Conservation (phyloP, 2,329 filamentous ascomycete genomes). For the Stagonosporopsis tanaceti region DNA sequence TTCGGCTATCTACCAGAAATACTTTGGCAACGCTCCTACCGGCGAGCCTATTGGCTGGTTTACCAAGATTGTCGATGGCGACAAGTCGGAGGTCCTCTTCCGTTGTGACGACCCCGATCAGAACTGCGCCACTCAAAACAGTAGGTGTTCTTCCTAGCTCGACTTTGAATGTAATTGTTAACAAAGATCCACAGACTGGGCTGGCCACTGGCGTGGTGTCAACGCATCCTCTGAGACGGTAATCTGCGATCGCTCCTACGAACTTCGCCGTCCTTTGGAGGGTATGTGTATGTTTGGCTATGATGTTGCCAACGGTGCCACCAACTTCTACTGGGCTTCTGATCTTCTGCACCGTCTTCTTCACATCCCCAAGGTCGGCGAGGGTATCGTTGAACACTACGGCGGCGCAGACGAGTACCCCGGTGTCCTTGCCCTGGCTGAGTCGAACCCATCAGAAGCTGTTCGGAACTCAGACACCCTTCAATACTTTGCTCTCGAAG, state of each 20-base stretch:
- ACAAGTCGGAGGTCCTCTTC: conserved; percentile 67
- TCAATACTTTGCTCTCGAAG: conserved; percentile 74
- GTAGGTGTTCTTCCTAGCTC: conserved; percentile 22
- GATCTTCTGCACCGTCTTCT: conserved; percentile 73
- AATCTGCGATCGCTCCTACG: conserved; percentile 71
- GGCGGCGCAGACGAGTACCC: conserved; percentile 66
- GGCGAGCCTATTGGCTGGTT: conserved; percentile 69
- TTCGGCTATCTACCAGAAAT: conserved; percentile 69
- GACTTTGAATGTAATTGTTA: too few species aligned
- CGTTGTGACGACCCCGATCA: conserved; percentile 73
- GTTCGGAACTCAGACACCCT: conserved; percentile 68
- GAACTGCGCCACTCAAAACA: conserved; percentile 60
- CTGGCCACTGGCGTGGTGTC: conserved; percentile 71
- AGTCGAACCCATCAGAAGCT: conserved; percentile 58
- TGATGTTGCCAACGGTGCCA: conserved; percentile 63
- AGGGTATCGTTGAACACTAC: conserved; percentile 68
- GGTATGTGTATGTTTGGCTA: conserved; percentile 70
- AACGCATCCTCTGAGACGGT: conserved; percentile 74
- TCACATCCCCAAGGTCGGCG: conserved; percentile 68
- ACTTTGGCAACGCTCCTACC: conserved; percentile 69
- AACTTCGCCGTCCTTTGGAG: conserved; percentile 63
- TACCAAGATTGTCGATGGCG: conserved; percentile 65
- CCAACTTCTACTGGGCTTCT: conserved; percentile 70
- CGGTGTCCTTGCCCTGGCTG: conserved; percentile 62
- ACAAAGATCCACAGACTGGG: conserved; percentile 61